Percentiles rank a stretch among this genome's conserved stretches.
Evolutionary conservation across 768 basidiomycete genomes (phyloP).

Genomic region (Cyclocybe aegerita): DNA sequence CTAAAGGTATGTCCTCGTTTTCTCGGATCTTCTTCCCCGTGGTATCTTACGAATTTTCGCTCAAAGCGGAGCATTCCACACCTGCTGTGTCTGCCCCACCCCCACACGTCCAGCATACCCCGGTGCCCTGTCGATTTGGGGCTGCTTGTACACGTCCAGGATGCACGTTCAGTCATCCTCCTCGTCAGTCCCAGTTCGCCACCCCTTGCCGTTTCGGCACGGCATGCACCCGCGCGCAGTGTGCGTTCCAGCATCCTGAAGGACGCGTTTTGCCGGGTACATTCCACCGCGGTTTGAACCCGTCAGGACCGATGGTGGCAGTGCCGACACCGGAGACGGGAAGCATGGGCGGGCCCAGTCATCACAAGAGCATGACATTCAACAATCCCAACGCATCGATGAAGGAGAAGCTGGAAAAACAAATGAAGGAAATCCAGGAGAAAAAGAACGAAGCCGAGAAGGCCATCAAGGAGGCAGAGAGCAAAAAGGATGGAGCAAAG

Average conservation of each 20-base stretch:
- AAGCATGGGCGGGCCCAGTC: constrained; percentile 62
- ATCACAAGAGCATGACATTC: constrained; percentile 70
- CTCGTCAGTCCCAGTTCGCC: constrained; percentile 40
- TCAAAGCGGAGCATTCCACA: constrained; percentile 37
- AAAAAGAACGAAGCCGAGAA: constrained; percentile 62
- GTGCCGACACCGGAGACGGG: constrained; percentile 65
- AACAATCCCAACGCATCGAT: constrained; percentile 51
- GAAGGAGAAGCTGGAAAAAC: constrained; percentile 39
- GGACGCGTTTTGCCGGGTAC: constrained; percentile 76
- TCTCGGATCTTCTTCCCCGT: constrained; percentile 3
- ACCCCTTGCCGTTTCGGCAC: constrained; percentile 82
- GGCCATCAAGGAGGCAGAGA: constrained; percentile 65
- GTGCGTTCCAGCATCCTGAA: constrained; percentile 90
- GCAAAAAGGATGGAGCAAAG: constrained; percentile 61
- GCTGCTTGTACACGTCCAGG: constrained; percentile 65
- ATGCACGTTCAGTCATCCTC: constrained; percentile 71
- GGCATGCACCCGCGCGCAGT: constrained; percentile 81
- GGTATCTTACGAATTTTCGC: constrained; percentile 9
- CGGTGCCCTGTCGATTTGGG: constrained; percentile 67
- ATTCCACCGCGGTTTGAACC: constrained; percentile 77
- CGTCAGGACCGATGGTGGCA: constrained; percentile 58
- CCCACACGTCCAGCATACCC: constrained; percentile 26
- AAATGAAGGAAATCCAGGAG: constrained; percentile 66
- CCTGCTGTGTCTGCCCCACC: constrained; percentile 31
- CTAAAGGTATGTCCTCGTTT: constrained; percentile 47